Percentiles rank a stretch among this genome's conserved stretches.
These are phyloP conservation scores for Starmera dryadoides DNA, from an alignment of 805 yeast genomes.

Conservation along the genomic window DNA sequence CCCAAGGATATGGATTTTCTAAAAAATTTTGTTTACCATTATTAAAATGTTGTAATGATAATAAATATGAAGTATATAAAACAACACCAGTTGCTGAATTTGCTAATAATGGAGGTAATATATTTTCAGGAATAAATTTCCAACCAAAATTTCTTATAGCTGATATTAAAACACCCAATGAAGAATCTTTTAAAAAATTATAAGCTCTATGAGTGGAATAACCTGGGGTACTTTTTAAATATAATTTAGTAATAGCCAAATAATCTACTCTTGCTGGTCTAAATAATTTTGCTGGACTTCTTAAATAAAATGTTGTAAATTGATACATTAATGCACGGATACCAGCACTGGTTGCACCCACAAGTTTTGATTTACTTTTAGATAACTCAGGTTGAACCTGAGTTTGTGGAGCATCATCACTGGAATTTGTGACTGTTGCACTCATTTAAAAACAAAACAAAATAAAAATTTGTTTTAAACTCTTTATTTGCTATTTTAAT, in stretches of 20 bases:
- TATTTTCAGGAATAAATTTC: constrained; percentile 71
- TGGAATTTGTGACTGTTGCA: too few species aligned
- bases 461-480: too few species aligned
- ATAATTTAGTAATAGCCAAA: constrained; percentile 56
- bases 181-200: constrained; percentile 56
- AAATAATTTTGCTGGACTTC: constrained; percentile 80
- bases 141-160: constrained; percentile 79
- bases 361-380: constrained; percentile 40
- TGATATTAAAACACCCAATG: constrained; percentile 62
- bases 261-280: constrained; percentile 89
- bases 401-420: not conserved
- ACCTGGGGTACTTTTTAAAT: constrained; percentile 31
- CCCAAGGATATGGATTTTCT: constrained; percentile 28
- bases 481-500: too few species aligned
- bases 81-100: constrained; percentile 87
- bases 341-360: constrained; percentile 81
- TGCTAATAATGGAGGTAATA: constrained; percentile 82
- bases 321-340: constrained; percentile 79
- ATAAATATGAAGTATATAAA: constrained; percentile 74
- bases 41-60: constrained; percentile 36
- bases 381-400: constrained; percentile 21
- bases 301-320: constrained; percentile 64
- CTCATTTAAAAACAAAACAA: too few species aligned
- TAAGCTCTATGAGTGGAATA: constrained; percentile 40
- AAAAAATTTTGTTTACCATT: constrained; percentile 13